Percentiles rank a stretch among this genome's conserved stretches.
Evolutionary conservation across 805 yeast species (phyloP).

Genomic region (Saturnispora besseyi): DNA sequence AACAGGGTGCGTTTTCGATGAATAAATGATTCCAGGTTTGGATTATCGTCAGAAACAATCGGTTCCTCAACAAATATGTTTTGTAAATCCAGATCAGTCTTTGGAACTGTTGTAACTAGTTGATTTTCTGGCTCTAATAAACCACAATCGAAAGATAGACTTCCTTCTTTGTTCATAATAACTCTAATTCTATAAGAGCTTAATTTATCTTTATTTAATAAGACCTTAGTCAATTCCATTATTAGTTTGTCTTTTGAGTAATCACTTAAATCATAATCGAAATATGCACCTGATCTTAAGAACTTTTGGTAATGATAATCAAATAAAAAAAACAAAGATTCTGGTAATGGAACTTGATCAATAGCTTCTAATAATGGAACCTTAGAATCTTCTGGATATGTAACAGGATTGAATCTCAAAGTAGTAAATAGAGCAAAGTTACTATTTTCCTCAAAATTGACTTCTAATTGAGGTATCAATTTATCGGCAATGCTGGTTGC

Average conservation of each 20-base stretch:
- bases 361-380: conserved; percentile 20
- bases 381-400: conserved; percentile 23
- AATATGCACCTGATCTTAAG: conserved; percentile 43
- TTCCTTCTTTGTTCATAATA: conserved; percentile 26
- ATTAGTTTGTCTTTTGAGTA: conserved; percentile 37
- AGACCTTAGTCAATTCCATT: conserved; percentile 30
- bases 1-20: neutral
- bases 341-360: conserved; percentile 19
- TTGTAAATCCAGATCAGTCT: conserved; percentile 5
- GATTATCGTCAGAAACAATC: neutral
- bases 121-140: conserved; percentile 6
- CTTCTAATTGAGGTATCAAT: conserved; percentile 66
- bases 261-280: conserved; percentile 33
- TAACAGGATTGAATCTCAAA: conserved; percentile 63
- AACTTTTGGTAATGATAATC: conserved; percentile 57
- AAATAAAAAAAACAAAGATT: conserved; percentile 47
- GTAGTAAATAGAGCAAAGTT: conserved; percentile 57
- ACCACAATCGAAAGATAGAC: conserved; percentile 28
- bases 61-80: neutral
- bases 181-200: conserved; percentile 42
- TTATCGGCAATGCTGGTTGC: conserved; percentile 51
- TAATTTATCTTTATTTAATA: conserved; percentile 25
- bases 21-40: neutral
- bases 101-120: conserved; percentile 5
- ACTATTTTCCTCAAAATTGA: conserved; percentile 55